Evolutionary conservation across 2,329 filamentous ascomycete species (phyloP), one percentile per base, ranked within the genome.

Genomic region (Colletotrichum shisoi): DNA sequence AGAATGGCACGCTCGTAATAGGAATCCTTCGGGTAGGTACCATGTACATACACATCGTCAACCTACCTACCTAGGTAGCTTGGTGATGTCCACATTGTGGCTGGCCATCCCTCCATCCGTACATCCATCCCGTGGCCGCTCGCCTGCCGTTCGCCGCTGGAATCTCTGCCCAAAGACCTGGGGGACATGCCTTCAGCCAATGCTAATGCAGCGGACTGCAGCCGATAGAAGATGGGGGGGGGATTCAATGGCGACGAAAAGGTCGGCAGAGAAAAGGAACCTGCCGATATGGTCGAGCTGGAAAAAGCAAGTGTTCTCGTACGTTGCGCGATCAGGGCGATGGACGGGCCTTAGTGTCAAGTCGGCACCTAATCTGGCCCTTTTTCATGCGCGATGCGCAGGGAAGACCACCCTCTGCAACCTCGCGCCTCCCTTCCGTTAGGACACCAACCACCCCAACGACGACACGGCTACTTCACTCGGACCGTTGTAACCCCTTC

Each of bases 231-330:
- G n/a, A n/a, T n/a, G n/a, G n/a, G n/a, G n/a, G n/a, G n/a, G n/a
- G n/a, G n/a, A n/a, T n/a, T n/a, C n/a, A n/a, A n/a, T n/a, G n/a
- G n/a, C n/a, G n/a, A 21, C 21, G 21, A 21, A 21, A n/a, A 17
- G 4, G 24, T 2, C 21, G 56, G n/a, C 11, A 48, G 42, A 24
- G 13, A 42, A 39, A 58, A 53, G 19, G 21, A 52, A 52, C n/a
- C 54, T 17, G 17, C 31, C 9, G 24, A 21, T 21, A 34, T 21
- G 42, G 56, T 12, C 27, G 5, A 42, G 21, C 9, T 42, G 39
- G 24, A 44, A 61, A n/a, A 61, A 61, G 58, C 58, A 61, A 61
- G 48, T 8, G 21, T 12, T 27, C 44, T 37, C 54, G 42, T 57
- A 57, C 13, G 42, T 57, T 57, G 40, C 40, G 40, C 42, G 40